Conservation (phyloP, 139 green algal genomes). For the Ettlia oleoabundans region DNA sequence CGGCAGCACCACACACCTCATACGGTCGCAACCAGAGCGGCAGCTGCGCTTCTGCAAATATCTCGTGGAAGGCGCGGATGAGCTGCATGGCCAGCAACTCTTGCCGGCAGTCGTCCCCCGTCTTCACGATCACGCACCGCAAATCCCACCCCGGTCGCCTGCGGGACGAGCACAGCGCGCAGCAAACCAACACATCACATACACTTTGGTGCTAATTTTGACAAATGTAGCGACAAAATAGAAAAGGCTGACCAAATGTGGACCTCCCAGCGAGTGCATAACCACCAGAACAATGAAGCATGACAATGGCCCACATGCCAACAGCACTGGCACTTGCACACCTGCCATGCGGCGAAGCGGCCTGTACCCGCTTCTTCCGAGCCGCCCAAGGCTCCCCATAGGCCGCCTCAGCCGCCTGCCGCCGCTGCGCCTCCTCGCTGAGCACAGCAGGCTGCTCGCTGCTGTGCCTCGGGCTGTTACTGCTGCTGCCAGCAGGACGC, state of each 20-base stretch:
- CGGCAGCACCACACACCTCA: slow-evolving; percentile 55
- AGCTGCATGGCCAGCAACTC: slow-evolving; percentile 97
- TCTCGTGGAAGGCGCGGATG: slow-evolving; percentile 81
- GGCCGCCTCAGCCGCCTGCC: slow-evolving; percentile 49
- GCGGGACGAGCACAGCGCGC: neutral
- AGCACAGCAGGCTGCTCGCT: neutral
- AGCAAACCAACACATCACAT: neutral
- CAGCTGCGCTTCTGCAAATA: slow-evolving; percentile 88
- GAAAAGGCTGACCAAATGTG: too few species aligned
- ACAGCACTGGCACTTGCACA: too few species aligned
- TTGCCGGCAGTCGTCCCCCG: slow-evolving; percentile 97
- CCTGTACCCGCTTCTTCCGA: slow-evolving; percentile 64
- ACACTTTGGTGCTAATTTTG: too few species aligned
- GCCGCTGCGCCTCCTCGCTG: neutral
- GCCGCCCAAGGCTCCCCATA: slow-evolving; percentile 80
- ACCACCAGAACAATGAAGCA: too few species aligned
- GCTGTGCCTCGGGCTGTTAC: neutral
- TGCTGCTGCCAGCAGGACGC: neutral
- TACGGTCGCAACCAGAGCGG: slow-evolving; percentile 90
- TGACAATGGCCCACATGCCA: too few species aligned
- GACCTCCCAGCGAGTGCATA: too few species aligned
- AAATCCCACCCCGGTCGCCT: slow-evolving; percentile 85
- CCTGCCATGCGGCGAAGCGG: slow-evolving; percentile 81
- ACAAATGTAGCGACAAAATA: too few species aligned
- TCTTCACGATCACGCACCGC: slow-evolving; percentile 97